Base-by-base conservation (phyloP, 2,329 filamentous ascomycete species). In the Penicillium sp. region DNA sequence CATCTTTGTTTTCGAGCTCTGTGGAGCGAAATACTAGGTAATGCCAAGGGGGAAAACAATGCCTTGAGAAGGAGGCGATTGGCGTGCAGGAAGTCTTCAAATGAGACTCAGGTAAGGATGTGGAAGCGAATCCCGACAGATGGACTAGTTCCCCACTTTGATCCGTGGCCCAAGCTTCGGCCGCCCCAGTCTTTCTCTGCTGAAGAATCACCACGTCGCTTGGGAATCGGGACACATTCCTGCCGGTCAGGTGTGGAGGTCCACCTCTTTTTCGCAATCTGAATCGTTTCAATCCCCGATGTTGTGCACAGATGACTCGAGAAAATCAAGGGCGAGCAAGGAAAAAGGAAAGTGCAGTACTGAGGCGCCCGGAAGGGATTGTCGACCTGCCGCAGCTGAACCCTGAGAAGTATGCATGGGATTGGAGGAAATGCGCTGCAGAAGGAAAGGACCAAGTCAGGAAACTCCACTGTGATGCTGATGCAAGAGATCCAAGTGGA, bases 1-100 rank as follows among this genome's bases (percentile, higher is more conserved):
- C 41, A 35, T 26, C 29, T 11, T 29, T 17, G n/a, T 23, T 58
- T 54, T 30, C 13, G 44, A 55, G 54, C 31, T 21, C 30, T 54
- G 49, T 58, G 54, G 41, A 30, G 48, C 31, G 44, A 30, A 26
- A 47, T 11, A 2, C 26, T 26, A 45, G 26, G 51, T 30, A 59
- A 54, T 55, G 61, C 59, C 58, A 62, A 65, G 58, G 56, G 41
- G 54, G 61, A 59, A 23, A 38, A 48, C 30, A 46, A 35, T 44
- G 45, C 47, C 38, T 31, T 48, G 48, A 56, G 48, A 52, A 35
- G 58, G 35, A 52, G 53, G 60, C 53, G 49, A 61, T 56, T 31
- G 44, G 54, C 45, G 13, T 56, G 58, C 58, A 52, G 47, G 38
- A 17, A 30, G 19, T 23, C 26, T 45, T 26, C 57, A 48, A 53